A percentile compares a stretch with the other conserved stretches of the same genome.
Conservation (phyloP, 1,284 basidiomycete genomes). For the Cutaneotrichosporon daszewskae region DNA sequence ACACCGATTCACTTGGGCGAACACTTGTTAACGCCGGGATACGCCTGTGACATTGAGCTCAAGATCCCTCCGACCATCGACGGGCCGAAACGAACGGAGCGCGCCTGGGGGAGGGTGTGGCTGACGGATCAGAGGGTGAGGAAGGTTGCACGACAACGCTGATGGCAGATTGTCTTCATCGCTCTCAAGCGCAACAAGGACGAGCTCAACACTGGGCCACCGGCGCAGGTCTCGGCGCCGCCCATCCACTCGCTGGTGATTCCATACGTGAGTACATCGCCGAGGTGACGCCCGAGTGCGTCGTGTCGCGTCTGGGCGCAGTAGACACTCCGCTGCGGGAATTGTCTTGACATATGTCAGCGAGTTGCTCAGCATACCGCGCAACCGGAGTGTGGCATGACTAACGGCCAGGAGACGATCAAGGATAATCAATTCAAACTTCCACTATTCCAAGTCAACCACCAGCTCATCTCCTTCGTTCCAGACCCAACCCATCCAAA, state of each 20-base stretch:
- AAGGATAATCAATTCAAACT: conserved; percentile 31
- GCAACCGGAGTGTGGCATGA: too few species aligned
- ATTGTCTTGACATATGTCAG: too few species aligned
- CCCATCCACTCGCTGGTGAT: conserved; percentile 27
- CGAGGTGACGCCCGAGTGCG: too few species aligned
- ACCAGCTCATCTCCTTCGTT: conserved; percentile 32
- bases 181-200: conserved; percentile 4
- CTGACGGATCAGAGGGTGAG: conserved; percentile 39
- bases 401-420: conserved; percentile 16
- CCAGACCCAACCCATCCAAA: conserved; percentile 19
- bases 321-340: too few species aligned
- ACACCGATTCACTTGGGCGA: conserved; percentile 23
- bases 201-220: conserved; percentile 7
- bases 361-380: too few species aligned
- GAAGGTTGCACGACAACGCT: neutral
- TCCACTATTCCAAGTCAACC: conserved; percentile 37
- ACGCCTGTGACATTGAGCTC: conserved; percentile 33
- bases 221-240: conserved; percentile 19
- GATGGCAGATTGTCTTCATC: conserved; percentile 26
- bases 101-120: conserved; percentile 31
- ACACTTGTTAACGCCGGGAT: conserved; percentile 24
- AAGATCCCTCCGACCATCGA: conserved; percentile 35
- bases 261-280: conserved; percentile 30
- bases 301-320: too few species aligned
- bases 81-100: conserved; percentile 38